Conservation (phyloP, 495 filamentous ascomycete species). For the Penicillium alfredii region DNA sequence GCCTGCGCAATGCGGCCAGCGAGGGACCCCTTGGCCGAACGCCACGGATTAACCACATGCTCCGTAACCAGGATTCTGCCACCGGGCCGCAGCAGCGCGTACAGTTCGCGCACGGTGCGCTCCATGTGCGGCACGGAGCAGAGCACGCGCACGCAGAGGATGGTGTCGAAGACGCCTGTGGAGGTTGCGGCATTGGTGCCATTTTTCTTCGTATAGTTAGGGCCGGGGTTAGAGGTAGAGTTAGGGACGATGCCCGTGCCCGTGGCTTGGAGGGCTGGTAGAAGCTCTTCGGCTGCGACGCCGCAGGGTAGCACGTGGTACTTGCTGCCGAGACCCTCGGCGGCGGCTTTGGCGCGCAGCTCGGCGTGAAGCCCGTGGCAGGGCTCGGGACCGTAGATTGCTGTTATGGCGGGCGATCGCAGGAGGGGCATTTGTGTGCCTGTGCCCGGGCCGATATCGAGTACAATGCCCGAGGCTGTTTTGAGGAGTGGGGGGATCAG, state of each 20-base stretch:
- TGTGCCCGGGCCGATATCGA: slow-evolving; percentile 48
- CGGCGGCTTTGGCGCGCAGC: slow-evolving; percentile 40
- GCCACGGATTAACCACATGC: slow-evolving; percentile 54
- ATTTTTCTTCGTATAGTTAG: too few relatives aligned
- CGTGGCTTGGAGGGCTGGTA: slow-evolving; percentile 30
- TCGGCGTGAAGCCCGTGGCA: slow-evolving; percentile 49
- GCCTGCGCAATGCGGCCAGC: slow-evolving; percentile 41
- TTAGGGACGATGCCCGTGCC: slow-evolving; percentile 32
- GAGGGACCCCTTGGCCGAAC: slow-evolving; percentile 41
- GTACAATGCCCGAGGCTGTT: slow-evolving; percentile 33
- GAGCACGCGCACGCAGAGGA: slow-evolving; percentile 63
- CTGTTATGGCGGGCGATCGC: slow-evolving; percentile 39
- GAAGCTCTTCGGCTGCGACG: slow-evolving; percentile 47
- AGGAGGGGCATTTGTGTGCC: slow-evolving; percentile 44
- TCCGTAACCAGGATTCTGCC: slow-evolving; percentile 65
- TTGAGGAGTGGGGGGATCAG: slow-evolving; percentile 37
- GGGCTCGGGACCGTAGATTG: slow-evolving; percentile 65
- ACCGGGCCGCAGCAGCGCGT: slow-evolving; percentile 57
- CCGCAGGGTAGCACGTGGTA: slow-evolving; percentile 62
- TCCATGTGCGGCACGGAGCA: slow-evolving; percentile 65
- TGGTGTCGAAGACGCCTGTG: slow-evolving; percentile 53
- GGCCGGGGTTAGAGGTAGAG: too few relatives aligned
- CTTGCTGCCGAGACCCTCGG: slow-evolving; percentile 47
- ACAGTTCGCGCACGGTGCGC: slow-evolving; percentile 51
- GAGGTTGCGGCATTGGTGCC: background rate